Percentiles rank a stretch among this genome's conserved stretches.
Conservation (phyloP, 2,329 filamentous ascomycete genomes). For the Penicillium sp. region DNA sequence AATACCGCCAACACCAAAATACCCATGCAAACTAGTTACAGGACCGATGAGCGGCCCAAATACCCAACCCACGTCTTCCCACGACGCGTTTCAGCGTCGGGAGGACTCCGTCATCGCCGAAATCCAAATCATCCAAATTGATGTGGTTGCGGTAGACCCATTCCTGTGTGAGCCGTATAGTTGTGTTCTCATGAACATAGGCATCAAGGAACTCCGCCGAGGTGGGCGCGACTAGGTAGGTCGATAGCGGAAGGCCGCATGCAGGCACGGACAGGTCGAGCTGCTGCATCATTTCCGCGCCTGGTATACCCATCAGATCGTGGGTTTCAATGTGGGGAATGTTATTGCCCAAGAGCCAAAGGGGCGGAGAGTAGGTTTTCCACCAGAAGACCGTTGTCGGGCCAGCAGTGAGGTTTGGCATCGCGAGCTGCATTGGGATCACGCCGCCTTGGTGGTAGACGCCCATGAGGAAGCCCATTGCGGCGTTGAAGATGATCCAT, state of each 20-base stretch:
- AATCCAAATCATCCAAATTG: constrained; percentile 55
- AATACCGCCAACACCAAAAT: neutral
- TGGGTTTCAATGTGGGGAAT: constrained; percentile 41
- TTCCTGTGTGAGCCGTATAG: constrained; percentile 39
- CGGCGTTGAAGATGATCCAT: constrained; percentile 53
- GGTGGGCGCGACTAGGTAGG: constrained; percentile 49
- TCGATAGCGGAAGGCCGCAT: constrained; percentile 31
- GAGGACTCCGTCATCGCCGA: constrained; percentile 50
- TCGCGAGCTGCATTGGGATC: constrained; percentile 50
- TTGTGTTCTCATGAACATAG: constrained; percentile 11
- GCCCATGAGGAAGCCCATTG: constrained; percentile 53
- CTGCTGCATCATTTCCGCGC: constrained; percentile 41
- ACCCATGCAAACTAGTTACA: constrained; percentile 25
- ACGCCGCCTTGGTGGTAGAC: constrained; percentile 57
- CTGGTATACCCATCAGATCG: constrained; percentile 52
- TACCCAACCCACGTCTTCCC: constrained; percentile 50
- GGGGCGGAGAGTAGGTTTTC: constrained; percentile 57
- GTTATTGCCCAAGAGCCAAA: constrained; percentile 50
- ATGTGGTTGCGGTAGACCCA: constrained; percentile 50
- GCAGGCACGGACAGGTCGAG: constrained; percentile 36
- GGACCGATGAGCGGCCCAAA: constrained; percentile 47
- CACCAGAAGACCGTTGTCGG: constrained; percentile 52
- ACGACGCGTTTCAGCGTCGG: constrained; percentile 48
- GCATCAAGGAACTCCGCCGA: constrained; percentile 47
- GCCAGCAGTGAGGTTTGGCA: constrained; percentile 41